phyloP scores from a whole-genome alignment of 257 asterid species.

The Ajuga chamaepitys region DNA sequence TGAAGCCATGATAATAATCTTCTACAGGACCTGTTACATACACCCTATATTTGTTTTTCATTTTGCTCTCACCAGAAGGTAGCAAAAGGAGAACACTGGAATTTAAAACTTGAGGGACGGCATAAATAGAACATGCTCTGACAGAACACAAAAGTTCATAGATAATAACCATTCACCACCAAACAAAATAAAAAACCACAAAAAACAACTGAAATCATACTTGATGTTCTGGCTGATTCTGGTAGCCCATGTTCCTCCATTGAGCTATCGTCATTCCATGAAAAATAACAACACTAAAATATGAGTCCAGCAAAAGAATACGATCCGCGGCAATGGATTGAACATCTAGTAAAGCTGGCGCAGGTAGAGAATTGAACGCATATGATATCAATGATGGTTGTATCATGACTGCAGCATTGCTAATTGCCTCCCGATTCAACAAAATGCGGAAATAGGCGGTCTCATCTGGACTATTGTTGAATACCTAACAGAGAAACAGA shows the following conservation, averaged over 20 bases:
- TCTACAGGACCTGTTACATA: not conserved
- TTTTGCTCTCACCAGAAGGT: not conserved
- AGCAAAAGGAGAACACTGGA: not conserved
- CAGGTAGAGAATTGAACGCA: constrained; percentile 78
- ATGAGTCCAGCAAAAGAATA: constrained; percentile 85
- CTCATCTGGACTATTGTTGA: constrained; percentile 97
- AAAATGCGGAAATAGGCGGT: constrained; percentile 94
- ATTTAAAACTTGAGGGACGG: not conserved
- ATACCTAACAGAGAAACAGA: constrained; percentile 47
- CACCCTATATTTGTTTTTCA: not conserved
- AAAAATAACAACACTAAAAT: constrained; percentile 87
- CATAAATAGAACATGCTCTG: not conserved
- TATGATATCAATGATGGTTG: constrained; percentile 88
- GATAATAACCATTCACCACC: not conserved
- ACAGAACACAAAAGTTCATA: not conserved
- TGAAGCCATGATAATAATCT: not conserved
- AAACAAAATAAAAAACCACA: not conserved
- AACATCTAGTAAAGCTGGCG: constrained; percentile 89
- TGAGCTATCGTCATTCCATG: constrained; percentile 98
- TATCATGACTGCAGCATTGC: constrained; percentile 95
- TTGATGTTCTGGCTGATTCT: constrained; percentile 82
- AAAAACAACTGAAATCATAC: constrained; percentile 28
- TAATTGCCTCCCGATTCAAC: constrained; percentile 84
- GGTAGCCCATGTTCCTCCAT: constrained; percentile 98
- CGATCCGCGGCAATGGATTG: constrained; percentile 88